phyloP scores from a whole-genome alignment of 2,329 filamentous ascomycete genomes.

The Trichoderma guizhouense region DNA sequence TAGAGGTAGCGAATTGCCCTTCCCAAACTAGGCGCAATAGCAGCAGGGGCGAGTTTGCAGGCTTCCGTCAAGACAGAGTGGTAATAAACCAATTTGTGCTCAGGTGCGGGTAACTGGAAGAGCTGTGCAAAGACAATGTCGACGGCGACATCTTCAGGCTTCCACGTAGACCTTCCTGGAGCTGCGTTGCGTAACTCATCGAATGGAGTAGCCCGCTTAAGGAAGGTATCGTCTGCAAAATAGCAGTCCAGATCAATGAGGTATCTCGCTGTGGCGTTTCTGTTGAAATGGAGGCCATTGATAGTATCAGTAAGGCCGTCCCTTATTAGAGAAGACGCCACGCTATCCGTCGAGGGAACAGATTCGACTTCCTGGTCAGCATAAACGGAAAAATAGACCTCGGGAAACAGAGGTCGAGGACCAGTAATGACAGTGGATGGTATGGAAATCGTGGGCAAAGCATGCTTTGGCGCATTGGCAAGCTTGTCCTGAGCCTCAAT shows the following conservation, averaged over 20 bases:
- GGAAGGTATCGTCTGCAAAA: constrained; percentile 84
- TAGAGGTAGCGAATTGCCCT: constrained; percentile 91
- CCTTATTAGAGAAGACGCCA: constrained; percentile 78
- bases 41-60: constrained; percentile 92
- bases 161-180: constrained; percentile 74
- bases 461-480: constrained; percentile 65
- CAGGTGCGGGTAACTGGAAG: constrained; percentile 78
- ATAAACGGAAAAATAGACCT: constrained; percentile 92
- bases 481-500: constrained; percentile 58
- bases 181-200: constrained; percentile 76
- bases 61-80: constrained; percentile 91
- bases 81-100: constrained; percentile 96
- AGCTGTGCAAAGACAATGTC: constrained; percentile 96
- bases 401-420: constrained; percentile 76
- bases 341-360: constrained; percentile 71
- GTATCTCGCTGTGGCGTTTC: constrained; percentile 79
- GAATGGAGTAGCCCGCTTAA: constrained; percentile 89
- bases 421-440: constrained; percentile 74
- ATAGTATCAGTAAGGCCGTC: constrained; percentile 89
- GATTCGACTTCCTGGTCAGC: constrained; percentile 82
- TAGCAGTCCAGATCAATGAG: constrained; percentile 94
- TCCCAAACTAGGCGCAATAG: constrained; percentile 91
- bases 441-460: constrained; percentile 71
- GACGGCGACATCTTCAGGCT: constrained; percentile 95
- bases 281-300: constrained; percentile 90